Conservation (phyloP, 495 filamentous ascomycete genomes). For the Neurospora sp. region DNA sequence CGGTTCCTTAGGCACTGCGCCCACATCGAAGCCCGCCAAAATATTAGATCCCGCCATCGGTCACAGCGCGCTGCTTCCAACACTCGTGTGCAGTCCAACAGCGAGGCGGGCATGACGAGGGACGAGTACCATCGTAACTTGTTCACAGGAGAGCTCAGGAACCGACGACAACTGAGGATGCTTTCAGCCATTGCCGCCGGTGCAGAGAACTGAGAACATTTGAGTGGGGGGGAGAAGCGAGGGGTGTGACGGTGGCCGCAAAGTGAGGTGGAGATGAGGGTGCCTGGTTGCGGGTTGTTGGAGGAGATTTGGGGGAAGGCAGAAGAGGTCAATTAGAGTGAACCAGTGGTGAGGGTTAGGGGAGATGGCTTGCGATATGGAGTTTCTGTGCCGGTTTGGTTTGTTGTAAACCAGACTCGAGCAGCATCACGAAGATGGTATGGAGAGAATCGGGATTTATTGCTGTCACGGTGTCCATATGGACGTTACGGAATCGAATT, state of each 20-base stretch:
- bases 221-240: background rate
- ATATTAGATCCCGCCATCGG: background rate
- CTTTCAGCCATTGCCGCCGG: background rate
- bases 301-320: too few relatives aligned
- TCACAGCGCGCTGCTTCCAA: background rate
- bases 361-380: background rate
- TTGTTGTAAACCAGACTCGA: background rate
- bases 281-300: background rate
- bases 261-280: background rate
- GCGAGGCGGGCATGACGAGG: background rate
- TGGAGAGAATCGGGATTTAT: background rate
- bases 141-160: background rate
- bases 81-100: background rate
- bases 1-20: background rate
- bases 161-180: background rate
- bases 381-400: background rate
- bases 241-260: background rate
- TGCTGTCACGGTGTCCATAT: fast-evolving
- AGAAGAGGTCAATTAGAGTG: too few relatives aligned
- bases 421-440: background rate
- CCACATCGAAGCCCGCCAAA: background rate
- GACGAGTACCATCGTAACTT: background rate
- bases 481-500: background rate
- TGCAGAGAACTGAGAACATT: background rate
- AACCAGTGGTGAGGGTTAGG: too few relatives aligned